phyloP scores from a whole-genome alignment of 2,329 filamentous ascomycete genomes.

The Trichophyton equinum region DNA sequence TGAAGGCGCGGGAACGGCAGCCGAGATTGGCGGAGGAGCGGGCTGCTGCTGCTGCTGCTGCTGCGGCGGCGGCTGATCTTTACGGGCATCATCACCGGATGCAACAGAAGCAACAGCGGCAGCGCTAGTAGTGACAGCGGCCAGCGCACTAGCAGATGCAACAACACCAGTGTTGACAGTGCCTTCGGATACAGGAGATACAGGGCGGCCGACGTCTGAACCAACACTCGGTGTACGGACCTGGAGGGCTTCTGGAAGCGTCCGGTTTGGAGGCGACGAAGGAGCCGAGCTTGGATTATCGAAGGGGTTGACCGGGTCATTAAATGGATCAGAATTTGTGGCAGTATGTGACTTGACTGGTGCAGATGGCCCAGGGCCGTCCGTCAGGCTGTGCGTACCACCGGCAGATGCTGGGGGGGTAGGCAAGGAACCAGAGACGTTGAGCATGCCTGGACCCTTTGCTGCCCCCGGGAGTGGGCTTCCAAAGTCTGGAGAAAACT shows the following conservation, averaged over 20 bases:
- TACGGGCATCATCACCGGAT: slow-evolving; percentile 15
- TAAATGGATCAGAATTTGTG: slow-evolving; percentile 34
- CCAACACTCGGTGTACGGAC: slow-evolving; percentile 30
- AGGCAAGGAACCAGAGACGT: slow-evolving; percentile 17
- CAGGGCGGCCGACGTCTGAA: slow-evolving; percentile 30
- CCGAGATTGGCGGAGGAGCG: slow-evolving; percentile 12
- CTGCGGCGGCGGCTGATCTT: not conserved
- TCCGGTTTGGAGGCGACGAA: slow-evolving; percentile 14
- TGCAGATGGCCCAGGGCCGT: slow-evolving; percentile 18
- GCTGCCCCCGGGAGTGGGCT: slow-evolving; percentile 12
- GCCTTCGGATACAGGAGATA: slow-evolving; percentile 26
- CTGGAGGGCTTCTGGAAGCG: slow-evolving; percentile 7
- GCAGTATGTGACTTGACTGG: slow-evolving; percentile 21
- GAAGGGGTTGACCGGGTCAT: slow-evolving; percentile 58
- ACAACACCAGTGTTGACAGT: slow-evolving; percentile 25
- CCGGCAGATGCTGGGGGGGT: slow-evolving; percentile 17
- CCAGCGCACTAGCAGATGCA: slow-evolving; percentile 30
- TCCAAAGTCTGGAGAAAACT: slow-evolving; percentile 61
- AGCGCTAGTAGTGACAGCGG: slow-evolving; percentile 27
- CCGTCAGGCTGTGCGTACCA: slow-evolving; percentile 24
- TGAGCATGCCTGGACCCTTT: slow-evolving; percentile 12
- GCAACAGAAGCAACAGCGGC: slow-evolving; percentile 15
- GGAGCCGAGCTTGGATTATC: slow-evolving; percentile 45
- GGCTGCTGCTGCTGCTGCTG: not conserved
- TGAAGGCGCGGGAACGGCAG: slow-evolving; percentile 13